Base-by-base conservation (phyloP, 2,329 filamentous ascomycete species). In the Claviceps quebecensis region DNA sequence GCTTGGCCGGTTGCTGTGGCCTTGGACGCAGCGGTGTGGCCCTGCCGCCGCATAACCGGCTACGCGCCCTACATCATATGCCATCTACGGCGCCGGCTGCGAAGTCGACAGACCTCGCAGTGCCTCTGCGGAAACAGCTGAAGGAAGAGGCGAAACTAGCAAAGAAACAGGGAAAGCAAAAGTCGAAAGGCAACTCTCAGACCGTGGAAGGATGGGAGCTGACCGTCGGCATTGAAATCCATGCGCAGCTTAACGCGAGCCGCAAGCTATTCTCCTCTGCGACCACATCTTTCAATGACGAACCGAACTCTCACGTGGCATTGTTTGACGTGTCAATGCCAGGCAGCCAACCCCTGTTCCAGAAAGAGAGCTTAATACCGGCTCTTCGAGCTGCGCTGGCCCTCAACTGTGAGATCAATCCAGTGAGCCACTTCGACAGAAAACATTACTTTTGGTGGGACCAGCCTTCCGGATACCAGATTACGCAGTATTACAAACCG, bases 401-500 rank as follows among this genome's bases (percentile, higher is more conserved):
- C 0, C 73, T 98, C 45, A 79, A 84, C 53, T 97, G 93, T 67
- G 70, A 81, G 1, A 77, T 97, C 49, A 85, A 94, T 63, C 72
- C 69, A 1, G 75, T 79, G 58, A 95, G 89, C 66, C 80, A 80
- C 50, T 98, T 96, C 69, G 93, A 98, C 67, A 78, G 93, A 56
- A 98, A 98, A 66, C 93, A 98, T 67, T 98, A 98, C 69, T 97
- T 98, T 68, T 95, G 96, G 72, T 95, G 93, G 79, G 93, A 98
- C 66, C 93, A 98, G 67, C 93, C 93, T 0, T 79, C 87, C 0
- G 93, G 93, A 0, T 98, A 98, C 67, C 93, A 98, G 67, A 95
- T 98, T 56, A 98, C 93, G 1, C 93, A 98, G 64, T 97, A 91
- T 70, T 96, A 97, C 65, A 72, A 81, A 53, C 81, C 81, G 0